Evolutionary conservation across 148 eudicot genomes (phyloP).

Genomic region (Chenopodium album): DNA sequence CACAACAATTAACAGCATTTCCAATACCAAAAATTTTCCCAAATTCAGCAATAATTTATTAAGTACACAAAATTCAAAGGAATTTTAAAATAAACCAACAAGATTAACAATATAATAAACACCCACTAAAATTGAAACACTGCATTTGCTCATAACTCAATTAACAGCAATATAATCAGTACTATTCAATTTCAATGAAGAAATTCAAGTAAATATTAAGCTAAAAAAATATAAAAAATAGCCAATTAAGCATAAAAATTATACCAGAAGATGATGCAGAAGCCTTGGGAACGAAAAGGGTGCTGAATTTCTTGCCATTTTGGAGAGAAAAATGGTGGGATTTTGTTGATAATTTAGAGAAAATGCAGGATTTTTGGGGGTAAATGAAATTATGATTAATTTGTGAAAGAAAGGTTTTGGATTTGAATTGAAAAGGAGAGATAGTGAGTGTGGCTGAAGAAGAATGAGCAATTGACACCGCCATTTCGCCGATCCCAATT

Average conservation of each 20-base stretch:
- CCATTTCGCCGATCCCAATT: conserved; percentile 20
- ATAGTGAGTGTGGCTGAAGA: conserved; percentile 1
- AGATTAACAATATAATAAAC: background rate
- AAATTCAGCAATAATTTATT: no score
- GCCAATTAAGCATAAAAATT: conserved; percentile 4
- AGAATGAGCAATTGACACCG: conserved; percentile 8
- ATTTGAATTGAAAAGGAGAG: conserved; percentile 3
- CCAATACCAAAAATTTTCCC: background rate
- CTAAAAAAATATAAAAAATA: background rate
- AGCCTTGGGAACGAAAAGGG: conserved; percentile 45
- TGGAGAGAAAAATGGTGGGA: conserved; percentile 24
- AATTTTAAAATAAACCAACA: background rate
- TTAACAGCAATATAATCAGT: background rate
- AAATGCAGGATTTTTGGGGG: background rate
- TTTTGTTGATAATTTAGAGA: conserved; percentile 14
- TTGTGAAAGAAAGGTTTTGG: conserved; percentile 7
- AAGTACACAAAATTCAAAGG: background rate
- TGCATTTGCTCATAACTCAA: background rate
- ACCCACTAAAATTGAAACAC: background rate
- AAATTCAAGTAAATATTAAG: background rate
- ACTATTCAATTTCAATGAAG: background rate
- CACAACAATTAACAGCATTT: background rate
- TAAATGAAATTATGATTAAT: background rate
- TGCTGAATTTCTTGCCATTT: conserved; percentile 24
- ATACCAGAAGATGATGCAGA: conserved; percentile 66